Evolutionary conservation across 2,329 filamentous ascomycete genomes (phyloP), one percentile per base, ranked within the genome.

Genomic region (Ophiocordyceps camponoti-rufipedis): DNA sequence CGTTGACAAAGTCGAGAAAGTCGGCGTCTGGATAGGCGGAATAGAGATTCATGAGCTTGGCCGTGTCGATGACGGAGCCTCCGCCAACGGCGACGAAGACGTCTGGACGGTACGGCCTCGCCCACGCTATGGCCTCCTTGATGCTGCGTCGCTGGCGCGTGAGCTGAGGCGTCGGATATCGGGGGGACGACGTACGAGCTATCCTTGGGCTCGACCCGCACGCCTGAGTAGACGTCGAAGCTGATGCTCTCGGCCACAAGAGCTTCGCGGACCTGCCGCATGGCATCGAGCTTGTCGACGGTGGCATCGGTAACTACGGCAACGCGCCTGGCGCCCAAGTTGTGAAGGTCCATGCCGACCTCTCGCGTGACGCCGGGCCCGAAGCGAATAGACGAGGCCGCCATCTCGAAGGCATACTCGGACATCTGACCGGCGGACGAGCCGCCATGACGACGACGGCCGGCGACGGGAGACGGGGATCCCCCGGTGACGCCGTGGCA

Each of bases 401-500:
- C 91, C 89, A 98, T 94, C 62, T 98, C 91, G 59, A 98, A 98
- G 13, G 91, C 91, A 66, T 98, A 98, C 62, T 98, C 91, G 61
- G 93, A 94, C 56, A 87, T 72, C 9, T 72, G 65, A 18, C 57
- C 51, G 38, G 82, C 67, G 0, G 88, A 18, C 52, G 61, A 23
- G 52, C 62, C 48, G 52, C 56, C 49, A 42, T 56, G 61, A 46
- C 66, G 14, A 69, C 62, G 48, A 88, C 65, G 48, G 74, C 68
- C 39, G 75, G 65, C 39, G 71, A 70, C 38, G 72, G 53, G 32
- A 10, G 23, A n/a, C 23, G 23, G 23, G 23, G 23, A 23, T 5
- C 23, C 23, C 23, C 28, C 41, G 10, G 54, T 89, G 83, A 58
- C 89, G 41, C 84, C 83, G 60, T 98, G 91, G 63, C 91, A 96